phyloP scores from a whole-genome alignment of 768 basidiomycete species.

The Boletus eberwhitei region DNA sequence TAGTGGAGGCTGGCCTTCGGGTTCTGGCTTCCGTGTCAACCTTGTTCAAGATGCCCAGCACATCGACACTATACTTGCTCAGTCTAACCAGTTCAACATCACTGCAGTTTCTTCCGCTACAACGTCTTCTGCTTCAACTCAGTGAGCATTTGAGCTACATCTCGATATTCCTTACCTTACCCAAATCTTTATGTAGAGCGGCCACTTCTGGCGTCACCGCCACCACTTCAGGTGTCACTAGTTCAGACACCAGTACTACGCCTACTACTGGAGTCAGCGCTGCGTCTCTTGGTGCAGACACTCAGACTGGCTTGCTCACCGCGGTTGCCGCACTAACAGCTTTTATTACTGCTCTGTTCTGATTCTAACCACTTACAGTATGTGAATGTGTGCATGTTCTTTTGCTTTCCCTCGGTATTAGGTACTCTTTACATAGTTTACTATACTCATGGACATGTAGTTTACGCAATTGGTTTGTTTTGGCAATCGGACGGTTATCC shows the following conservation, averaged over 20 bases:
- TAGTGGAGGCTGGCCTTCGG: slow-evolving; percentile 63
- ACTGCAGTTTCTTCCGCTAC: slow-evolving; percentile 23
- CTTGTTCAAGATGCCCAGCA: slow-evolving; percentile 50
- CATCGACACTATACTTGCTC: slow-evolving; percentile 59
- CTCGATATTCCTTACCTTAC: not conserved
- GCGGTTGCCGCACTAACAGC: slow-evolving; percentile 36
- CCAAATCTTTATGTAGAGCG: slow-evolving; percentile 6
- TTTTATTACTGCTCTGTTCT: slow-evolving; percentile 25
- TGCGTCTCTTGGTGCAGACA: slow-evolving; percentile 28
- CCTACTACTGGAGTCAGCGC: slow-evolving; percentile 31
- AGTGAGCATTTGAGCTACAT: slow-evolving; percentile 13
- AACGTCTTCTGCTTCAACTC: slow-evolving; percentile 6
- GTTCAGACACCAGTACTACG: slow-evolving; percentile 25
- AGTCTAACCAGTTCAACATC: slow-evolving; percentile 64
- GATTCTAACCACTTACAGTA: slow-evolving; percentile 4
- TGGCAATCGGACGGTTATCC: not conserved
- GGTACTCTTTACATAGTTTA: not conserved
- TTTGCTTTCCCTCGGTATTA: not conserved
- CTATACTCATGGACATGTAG: not conserved
- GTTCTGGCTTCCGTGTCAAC: slow-evolving; percentile 67
- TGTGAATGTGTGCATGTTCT: not conserved
- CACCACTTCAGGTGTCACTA: slow-evolving; percentile 20
- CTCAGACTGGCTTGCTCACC: slow-evolving; percentile 34
- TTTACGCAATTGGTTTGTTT: not conserved
- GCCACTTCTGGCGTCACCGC: no score